Evolutionary conservation across 2,329 filamentous ascomycete species (phyloP), one percentile per base, ranked within the genome.

Genomic region (Botrytis paeoniae): DNA sequence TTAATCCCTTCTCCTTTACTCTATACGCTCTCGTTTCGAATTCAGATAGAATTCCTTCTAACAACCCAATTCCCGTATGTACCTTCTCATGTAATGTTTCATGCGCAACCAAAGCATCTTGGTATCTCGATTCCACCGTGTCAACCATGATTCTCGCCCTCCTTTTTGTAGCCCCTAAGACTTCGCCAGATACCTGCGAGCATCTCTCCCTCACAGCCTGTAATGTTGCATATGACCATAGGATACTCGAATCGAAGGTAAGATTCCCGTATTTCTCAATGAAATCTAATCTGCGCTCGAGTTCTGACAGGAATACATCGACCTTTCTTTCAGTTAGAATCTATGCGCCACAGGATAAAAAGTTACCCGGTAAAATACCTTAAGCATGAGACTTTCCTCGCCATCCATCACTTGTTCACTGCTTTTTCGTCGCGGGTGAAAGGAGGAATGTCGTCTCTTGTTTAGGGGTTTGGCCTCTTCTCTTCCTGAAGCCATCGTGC

Each of bases 51-150:
- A 97, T 94, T 54, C 85, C 87, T 80, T 98, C 95, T 80, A 98
- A 91, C 75, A 98, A 84, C 74, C 93, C 91, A 76, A 99, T 91
- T 8, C 94, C 93, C 51, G 95, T 91, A 74, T 93, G 89, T 4
- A 95, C 94, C 84, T 98, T 98, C 78, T 97, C 94, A 79, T 96
- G 94, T 78, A 98, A 84, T 0, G 94, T 95, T 80, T 93, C 95
- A 76, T 95, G 94, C 3, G 92, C 93, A 25, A 89, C 91, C 76
- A 99, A 83, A 1, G 93, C 94, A 78, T 96, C 93, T 75, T 97
- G 91, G 82, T 98, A 99, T 76, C 93, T 88, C 41, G 88, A 87
- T 82, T 99, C 96, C 22, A 99, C 85, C 0, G 94, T 97, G 78
- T 98, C 95, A 48, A 99, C 94, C 84, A 98, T 91, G 73, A 98